Evolutionary conservation across 169 alveolate species (phyloP).

Genomic region (Toxoplasma gondii): DNA sequence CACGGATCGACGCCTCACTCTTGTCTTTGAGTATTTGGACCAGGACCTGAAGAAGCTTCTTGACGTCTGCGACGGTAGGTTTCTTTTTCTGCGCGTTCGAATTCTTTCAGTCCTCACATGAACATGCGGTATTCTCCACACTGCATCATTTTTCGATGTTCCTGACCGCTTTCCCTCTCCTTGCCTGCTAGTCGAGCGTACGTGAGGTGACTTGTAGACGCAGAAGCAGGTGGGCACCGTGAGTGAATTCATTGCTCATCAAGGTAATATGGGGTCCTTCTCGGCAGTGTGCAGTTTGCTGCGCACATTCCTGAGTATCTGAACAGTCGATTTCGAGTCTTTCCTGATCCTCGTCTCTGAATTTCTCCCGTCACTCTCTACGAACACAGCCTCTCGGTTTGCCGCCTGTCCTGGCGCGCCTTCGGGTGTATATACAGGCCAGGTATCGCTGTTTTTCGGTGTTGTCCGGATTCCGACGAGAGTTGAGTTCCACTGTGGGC

Average conservation of each 20-base stretch:
- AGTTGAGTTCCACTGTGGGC: not conserved
- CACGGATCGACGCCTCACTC: conserved; percentile 95
- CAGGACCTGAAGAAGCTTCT: conserved; percentile 97
- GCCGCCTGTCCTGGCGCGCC: no score
- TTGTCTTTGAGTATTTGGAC: conserved; percentile 98
- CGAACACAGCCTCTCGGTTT: no score
- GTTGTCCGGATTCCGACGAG: not conserved
- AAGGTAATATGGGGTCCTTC: no score
- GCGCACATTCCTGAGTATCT: no score
- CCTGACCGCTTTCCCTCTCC: not conserved
- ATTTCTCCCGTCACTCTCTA: no score
- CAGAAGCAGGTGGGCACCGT: no score
- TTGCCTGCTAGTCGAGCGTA: not conserved
- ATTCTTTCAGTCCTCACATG: conserved; percentile 9
- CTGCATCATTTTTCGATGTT: not conserved
- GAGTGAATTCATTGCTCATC: no score
- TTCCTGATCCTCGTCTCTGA: no score
- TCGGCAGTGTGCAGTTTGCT: no score
- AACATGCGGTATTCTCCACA: not conserved
- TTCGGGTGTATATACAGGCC: no score
- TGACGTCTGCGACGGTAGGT: conserved; percentile 87
- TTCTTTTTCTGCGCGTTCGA: not conserved
- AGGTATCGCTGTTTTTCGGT: not conserved
- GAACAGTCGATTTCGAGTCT: no score
- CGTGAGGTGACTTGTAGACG: not conserved